Base-by-base conservation (phyloP, 129 eudicot genomes). In the Oenanthe sinensis region DNA sequence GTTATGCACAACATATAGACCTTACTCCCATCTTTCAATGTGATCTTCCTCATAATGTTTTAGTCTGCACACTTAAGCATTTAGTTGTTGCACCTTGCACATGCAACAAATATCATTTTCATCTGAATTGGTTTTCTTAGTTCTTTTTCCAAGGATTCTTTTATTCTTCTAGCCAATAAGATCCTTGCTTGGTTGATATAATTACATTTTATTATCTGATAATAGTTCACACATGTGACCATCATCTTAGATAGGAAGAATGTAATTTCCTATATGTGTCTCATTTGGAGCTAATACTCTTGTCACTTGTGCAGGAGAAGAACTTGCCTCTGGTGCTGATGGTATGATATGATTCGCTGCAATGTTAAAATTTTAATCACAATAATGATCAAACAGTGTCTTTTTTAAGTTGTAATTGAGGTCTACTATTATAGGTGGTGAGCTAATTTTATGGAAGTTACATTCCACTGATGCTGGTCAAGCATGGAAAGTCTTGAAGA, bases 321-420 rank as follows among this genome's bases (percentile, higher is more conserved):
- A 83, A 47, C 96, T 96, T 81, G 99, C 97, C 49, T 96, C 99
- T 83, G 99, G 99, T 80, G 99, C 97, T 74, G 99, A 96, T 84
- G 99, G 99, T 96, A 87, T 44, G 83, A 46, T 30, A 60, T 82
- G 50, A 47, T 86, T 78, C 12, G 22, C 67, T 76, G 42, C 65
- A 14, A 22, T 48, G 4, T 60, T 30, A 13, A 13, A 10, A 1
- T 44, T 73, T 44, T 37, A 20, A 20, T 50, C 12, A 26, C 28
- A 40, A 1, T 70, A 43, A 42, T 60, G 52, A 62, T 62, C 26
- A 39, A 40, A 55, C 28, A 4, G 0, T 79, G 24, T 70, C 48
- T 42, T 15, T 15, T 46, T 74, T 55, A 8, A 39, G 60, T 36
- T 33, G 22, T 77, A 28, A 63, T 16, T 76, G 39, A 60, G 19